Evolutionary conservation across 208 protist species (phyloP).

Genomic region (Crithidia sp.): DNA sequence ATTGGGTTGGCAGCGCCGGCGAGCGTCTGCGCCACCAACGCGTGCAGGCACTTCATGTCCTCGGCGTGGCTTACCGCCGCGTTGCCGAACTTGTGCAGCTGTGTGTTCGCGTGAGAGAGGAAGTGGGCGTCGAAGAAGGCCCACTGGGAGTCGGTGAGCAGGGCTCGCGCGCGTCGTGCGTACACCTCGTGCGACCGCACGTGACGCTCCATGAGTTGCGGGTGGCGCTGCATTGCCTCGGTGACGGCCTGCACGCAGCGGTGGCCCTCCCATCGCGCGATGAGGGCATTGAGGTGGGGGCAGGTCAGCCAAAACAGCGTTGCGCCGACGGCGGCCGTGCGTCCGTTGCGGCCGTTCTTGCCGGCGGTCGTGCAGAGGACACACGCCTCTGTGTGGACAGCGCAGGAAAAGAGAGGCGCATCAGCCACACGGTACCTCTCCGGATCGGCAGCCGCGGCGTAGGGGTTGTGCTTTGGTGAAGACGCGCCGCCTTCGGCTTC

Average conservation of each 20-base stretch:
- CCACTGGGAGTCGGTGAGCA: conserved; percentile 59
- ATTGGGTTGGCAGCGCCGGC: conserved; percentile 66
- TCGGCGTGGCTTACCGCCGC: conserved; percentile 71
- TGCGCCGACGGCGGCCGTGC: conserved; percentile 71
- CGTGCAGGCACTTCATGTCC: conserved; percentile 91
- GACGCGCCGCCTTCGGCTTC: neutral
- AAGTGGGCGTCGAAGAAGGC: conserved; percentile 79
- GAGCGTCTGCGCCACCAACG: conserved; percentile 76
- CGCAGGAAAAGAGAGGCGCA: conserved; percentile 61
- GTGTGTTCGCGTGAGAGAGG: conserved; percentile 4
- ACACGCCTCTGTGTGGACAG: conserved; percentile 47
- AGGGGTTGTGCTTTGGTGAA: conserved; percentile 36
- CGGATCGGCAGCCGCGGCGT: conserved; percentile 64
- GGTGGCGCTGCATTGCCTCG: conserved; percentile 33
- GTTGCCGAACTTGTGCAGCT: conserved; percentile 75
- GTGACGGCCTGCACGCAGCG: conserved; percentile 50
- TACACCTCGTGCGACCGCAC: conserved; percentile 67
- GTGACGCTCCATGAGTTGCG: conserved; percentile 33
- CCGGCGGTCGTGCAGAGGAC: conserved; percentile 83
- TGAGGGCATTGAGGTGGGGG: conserved; percentile 76
- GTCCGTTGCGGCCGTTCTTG: conserved; percentile 74
- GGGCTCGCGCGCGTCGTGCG: conserved; percentile 37
- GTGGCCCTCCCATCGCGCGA: conserved; percentile 75
- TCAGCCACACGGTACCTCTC: conserved; percentile 68
- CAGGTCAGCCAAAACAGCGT: conserved; percentile 90